Conservation (phyloP, 2,329 filamentous ascomycete genomes). For the Colletotrichum phormii region DNA sequence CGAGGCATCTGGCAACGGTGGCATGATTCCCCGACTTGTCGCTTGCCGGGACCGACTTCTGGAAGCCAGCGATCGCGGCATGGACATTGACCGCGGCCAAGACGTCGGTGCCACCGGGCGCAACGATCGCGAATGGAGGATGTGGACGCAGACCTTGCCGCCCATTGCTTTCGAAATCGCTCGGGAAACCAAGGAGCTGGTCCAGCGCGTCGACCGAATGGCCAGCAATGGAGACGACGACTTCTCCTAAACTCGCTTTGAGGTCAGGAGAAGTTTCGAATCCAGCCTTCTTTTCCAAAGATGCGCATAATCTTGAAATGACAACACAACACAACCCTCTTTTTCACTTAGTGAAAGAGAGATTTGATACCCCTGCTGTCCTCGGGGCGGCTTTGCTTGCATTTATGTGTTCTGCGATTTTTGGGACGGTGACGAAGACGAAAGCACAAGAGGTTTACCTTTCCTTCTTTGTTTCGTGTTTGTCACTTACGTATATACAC, state of each 20-base stretch:
- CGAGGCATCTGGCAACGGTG: constrained; percentile 64
- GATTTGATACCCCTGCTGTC: constrained; percentile 37
- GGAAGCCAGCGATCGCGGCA: constrained; percentile 71
- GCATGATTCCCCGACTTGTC: constrained; percentile 67
- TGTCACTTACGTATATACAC: neutral
- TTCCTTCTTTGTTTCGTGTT: neutral
- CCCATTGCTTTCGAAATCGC: constrained; percentile 91
- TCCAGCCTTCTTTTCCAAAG: neutral
- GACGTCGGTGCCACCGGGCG: constrained; percentile 66
- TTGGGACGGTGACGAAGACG: constrained; percentile 17
- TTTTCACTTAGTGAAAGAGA: constrained; percentile 18
- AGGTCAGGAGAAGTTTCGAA: too few species aligned
- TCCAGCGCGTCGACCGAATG: constrained; percentile 55
- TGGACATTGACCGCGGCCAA: constrained; percentile 71
- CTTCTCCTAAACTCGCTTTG: constrained; percentile 53
- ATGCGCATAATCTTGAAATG: constrained; percentile 22
- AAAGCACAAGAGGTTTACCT: neutral
- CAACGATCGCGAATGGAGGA: constrained; percentile 67
- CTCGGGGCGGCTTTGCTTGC: constrained; percentile 35
- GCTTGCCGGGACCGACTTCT: constrained; percentile 74
- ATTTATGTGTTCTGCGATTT: constrained; percentile 28
- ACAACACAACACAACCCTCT: constrained; percentile 7
- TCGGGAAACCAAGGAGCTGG: constrained; percentile 81
- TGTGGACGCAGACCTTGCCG: constrained; percentile 78
- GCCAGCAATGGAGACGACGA: constrained; percentile 50